Evolutionary conservation across 73 alveolate species (phyloP).

Genomic region (Tetrahymena borealis): DNA sequence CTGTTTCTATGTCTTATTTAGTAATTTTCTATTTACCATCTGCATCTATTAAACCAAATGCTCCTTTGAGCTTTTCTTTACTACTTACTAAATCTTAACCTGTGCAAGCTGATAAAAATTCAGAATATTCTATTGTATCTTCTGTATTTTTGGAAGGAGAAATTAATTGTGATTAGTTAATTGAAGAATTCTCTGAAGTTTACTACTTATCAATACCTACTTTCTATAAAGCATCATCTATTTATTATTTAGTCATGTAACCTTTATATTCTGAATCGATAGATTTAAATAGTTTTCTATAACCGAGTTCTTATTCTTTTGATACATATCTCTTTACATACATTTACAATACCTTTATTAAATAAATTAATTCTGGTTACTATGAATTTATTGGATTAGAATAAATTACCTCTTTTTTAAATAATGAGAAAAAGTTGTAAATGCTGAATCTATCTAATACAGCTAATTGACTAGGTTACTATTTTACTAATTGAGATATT

Average conservation of each 20-base stretch:
- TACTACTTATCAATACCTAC: not conserved
- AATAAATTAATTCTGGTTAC: no score
- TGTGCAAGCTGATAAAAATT: not conserved
- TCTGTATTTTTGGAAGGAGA: not conserved
- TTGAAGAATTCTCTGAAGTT: no score
- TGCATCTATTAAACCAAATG: not conserved
- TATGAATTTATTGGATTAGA: no score
- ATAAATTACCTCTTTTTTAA: not conserved
- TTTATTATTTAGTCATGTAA: not conserved
- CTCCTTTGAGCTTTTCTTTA: not conserved
- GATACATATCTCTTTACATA: not conserved
- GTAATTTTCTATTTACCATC: not conserved
- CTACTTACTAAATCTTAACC: not conserved
- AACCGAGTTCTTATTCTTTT: not conserved
- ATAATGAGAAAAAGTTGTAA: not conserved
- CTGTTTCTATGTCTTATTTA: not conserved
- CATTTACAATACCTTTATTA: not conserved
- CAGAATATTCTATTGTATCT: not conserved
- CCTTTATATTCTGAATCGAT: not conserved
- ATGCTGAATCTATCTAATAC: not conserved
- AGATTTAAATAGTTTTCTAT: not conserved
- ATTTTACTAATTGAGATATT: not conserved
- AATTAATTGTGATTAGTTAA: no score
- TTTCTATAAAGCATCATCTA: not conserved
- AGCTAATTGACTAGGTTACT: not conserved